These are phyloP conservation scores for Monosporascus sp. DNA, from an alignment of 2,329 filamentous ascomycete species.

Conservation along the genomic window DNA sequence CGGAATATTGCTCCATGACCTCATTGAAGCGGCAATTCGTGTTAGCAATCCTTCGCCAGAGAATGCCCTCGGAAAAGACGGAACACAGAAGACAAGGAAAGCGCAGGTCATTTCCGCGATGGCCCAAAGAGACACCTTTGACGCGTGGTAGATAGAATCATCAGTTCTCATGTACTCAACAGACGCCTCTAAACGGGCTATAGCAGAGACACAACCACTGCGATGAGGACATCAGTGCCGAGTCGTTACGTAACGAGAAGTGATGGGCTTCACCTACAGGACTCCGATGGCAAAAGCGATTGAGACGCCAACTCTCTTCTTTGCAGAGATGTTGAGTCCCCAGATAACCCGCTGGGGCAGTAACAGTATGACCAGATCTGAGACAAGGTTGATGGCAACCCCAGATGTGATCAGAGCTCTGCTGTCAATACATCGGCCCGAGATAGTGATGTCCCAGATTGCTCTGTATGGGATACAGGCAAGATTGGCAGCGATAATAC, in stretches of 20 bases:
- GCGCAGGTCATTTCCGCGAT: neutral
- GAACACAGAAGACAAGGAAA: neutral
- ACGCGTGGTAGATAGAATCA: neutral
- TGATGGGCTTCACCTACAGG: constrained; percentile 3
- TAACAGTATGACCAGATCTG: constrained; percentile 7
- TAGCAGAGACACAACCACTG: neutral
- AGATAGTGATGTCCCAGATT: neutral
- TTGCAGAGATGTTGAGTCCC: constrained; percentile 3
- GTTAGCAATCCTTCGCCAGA: neutral
- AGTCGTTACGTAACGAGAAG: neutral
- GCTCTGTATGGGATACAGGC: neutral
- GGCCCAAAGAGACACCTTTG: neutral
- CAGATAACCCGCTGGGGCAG: constrained; percentile 9
- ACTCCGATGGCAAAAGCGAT: constrained; percentile 8
- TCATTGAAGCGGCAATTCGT: neutral
- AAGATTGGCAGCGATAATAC: neutral
- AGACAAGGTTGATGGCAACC: constrained; percentile 11
- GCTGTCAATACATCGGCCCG: neutral
- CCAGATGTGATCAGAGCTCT: neutral
- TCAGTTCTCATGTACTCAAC: neutral
- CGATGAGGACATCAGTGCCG: neutral
- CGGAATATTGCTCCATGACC: neutral
- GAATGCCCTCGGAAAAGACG: neutral
- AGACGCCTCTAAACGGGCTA: neutral
- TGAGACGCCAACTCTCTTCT: constrained; percentile 7